Conservation (phyloP, 768 basidiomycete species). For the Sistotremastrum suecicum region DNA sequence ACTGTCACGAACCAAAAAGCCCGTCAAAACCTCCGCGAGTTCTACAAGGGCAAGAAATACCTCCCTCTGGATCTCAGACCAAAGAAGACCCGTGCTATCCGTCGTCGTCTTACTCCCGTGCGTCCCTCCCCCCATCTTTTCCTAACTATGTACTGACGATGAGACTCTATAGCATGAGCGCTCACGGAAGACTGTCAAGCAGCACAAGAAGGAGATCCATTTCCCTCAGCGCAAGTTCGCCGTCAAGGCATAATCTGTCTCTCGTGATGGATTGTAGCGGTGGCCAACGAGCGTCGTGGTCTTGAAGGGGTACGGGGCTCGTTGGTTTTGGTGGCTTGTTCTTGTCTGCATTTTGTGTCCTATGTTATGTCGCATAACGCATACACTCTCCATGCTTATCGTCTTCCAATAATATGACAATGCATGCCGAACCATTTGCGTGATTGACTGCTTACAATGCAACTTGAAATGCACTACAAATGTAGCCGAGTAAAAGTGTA, state of each 20-base stretch:
- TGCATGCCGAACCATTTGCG: too few species aligned
- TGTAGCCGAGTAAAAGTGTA: too few species aligned
- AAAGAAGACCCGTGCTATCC: constrained; percentile 98
- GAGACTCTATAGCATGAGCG: constrained; percentile 54
- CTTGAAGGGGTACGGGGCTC: too few species aligned
- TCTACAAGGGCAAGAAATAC: constrained; percentile 96
- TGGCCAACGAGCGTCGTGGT: neutral
- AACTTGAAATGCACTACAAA: too few species aligned
- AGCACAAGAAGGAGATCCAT: constrained; percentile 88
- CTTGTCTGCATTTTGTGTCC: too few species aligned
- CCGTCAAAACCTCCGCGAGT: constrained; percentile 91
- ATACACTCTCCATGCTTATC: too few species aligned
- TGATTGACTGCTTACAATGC: too few species aligned
- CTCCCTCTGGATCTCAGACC: constrained; percentile 92
- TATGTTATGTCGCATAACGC: too few species aligned
- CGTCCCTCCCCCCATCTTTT: constrained; percentile 11
- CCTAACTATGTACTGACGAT: constrained; percentile 1
- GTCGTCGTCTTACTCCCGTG: constrained; percentile 85
- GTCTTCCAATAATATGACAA: too few species aligned
- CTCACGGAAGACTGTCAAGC: constrained; percentile 80
- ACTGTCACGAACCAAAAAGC: constrained; percentile 99
- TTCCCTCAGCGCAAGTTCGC: constrained; percentile 92
- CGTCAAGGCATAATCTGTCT: constrained; percentile 62
- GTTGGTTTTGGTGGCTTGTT: too few species aligned
- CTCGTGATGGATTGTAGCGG: constrained; percentile 5